These are phyloP conservation scores for Nemania serpens DNA, from an alignment of 2,329 filamentous ascomycete genomes.

Conservation along the genomic window DNA sequence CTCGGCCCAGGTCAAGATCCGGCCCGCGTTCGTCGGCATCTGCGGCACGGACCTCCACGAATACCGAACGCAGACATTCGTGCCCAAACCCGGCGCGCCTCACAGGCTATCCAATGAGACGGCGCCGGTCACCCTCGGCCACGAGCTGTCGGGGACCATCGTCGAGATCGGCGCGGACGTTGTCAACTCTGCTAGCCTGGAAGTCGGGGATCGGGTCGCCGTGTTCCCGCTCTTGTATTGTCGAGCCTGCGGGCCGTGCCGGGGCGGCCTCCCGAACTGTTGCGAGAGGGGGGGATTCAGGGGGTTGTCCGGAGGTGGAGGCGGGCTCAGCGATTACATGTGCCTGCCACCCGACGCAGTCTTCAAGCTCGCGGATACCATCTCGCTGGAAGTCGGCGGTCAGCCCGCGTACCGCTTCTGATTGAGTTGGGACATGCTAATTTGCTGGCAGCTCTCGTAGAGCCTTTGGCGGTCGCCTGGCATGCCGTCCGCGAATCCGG, in stretches of 20 bases:
- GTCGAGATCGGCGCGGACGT: conserved; percentile 61
- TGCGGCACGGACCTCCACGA: conserved; percentile 45
- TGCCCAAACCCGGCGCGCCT: conserved; percentile 43
- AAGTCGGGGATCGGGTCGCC: conserved; percentile 60
- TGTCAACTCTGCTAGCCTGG: conserved; percentile 42
- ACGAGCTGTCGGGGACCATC: conserved; percentile 67
- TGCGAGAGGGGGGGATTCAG: conserved; percentile 55
- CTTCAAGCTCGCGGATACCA: conserved; percentile 55
- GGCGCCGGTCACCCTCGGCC: conserved; percentile 65
- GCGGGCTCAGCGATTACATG: conserved; percentile 60
- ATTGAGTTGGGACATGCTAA: background rate
- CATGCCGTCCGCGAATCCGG: conserved; percentile 60
- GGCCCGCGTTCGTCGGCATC: conserved; percentile 42
- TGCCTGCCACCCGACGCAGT: conserved; percentile 55
- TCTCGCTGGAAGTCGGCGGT: conserved; percentile 55
- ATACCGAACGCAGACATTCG: conserved; percentile 39
- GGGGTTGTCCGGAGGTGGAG: conserved; percentile 50
- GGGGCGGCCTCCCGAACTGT: conserved; percentile 57
- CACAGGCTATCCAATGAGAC: conserved; percentile 62
- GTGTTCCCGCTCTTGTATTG: conserved; percentile 66
- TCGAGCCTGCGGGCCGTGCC: conserved; percentile 59
- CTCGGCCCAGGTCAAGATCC: conserved; percentile 35
- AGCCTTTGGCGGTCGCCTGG: conserved; percentile 68
- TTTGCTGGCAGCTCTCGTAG: conserved; percentile 55
- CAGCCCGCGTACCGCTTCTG: conserved; percentile 7